These are phyloP conservation scores for Lolium perenne DNA, from an alignment of 176 grass and related monocot species.

Conservation along the genomic window DNA sequence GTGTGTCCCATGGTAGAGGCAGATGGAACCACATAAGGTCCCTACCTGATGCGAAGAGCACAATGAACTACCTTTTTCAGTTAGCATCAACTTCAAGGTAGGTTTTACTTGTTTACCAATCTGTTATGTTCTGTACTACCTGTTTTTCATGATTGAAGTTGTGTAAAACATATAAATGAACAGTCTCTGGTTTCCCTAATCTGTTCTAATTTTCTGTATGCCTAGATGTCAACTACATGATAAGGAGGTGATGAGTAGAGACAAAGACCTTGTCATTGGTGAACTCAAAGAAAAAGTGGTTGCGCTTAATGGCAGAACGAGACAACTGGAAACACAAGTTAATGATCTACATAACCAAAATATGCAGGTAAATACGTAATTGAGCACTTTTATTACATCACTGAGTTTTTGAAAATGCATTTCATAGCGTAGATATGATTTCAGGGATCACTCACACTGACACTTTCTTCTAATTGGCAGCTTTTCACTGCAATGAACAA, in stretches of 20 bases:
- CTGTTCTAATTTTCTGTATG: slow-evolving; percentile 26
- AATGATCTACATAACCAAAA: slow-evolving; percentile 71
- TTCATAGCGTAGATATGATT: slow-evolving; percentile 1
- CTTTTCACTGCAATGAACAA: slow-evolving; percentile 62
- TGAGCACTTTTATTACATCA: slow-evolving; percentile 30
- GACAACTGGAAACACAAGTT: slow-evolving; percentile 70
- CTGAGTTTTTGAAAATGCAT: neutral
- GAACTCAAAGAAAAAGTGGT: slow-evolving; percentile 95
- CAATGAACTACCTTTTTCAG: slow-evolving; percentile 90
- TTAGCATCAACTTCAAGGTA: slow-evolving; percentile 84
- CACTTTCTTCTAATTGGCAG: slow-evolving; percentile 49
- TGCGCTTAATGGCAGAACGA: slow-evolving; percentile 57
- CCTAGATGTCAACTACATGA: slow-evolving; percentile 75
- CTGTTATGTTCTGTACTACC: neutral
- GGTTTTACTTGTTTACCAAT: slow-evolving; percentile 13
- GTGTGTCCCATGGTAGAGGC: slow-evolving; percentile 68
- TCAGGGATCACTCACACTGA: slow-evolving; percentile 8
- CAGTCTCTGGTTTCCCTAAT: slow-evolving; percentile 3
- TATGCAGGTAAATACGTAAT: slow-evolving; percentile 52
- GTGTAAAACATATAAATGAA: neutral
- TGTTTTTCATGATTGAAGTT: slow-evolving; percentile 20
- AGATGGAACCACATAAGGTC: slow-evolving; percentile 90
- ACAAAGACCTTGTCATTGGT: slow-evolving; percentile 63
- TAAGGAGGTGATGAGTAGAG: slow-evolving; percentile 65
- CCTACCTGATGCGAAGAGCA: slow-evolving; percentile 80